Conservation (phyloP, 345 rosid genomes). For the Noccaea bulbosa region DNA sequence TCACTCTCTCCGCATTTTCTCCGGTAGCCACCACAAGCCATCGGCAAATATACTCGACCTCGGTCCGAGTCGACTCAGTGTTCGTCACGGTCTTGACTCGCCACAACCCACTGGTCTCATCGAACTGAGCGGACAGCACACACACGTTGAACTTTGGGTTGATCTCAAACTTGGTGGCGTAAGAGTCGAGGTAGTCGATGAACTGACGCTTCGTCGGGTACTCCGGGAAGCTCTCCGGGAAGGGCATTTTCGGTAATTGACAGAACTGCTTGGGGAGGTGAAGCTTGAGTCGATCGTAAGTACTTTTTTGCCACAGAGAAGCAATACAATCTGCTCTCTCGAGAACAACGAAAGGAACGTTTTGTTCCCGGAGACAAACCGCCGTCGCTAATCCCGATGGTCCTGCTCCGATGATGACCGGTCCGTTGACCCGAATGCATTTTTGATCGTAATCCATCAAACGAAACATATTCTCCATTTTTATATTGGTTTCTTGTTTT, state of each 20-base stretch:
- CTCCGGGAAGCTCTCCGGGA: constrained; percentile 76
- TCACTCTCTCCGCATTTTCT: constrained; percentile 82
- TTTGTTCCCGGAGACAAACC: constrained; percentile 75
- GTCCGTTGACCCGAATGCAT: constrained; percentile 75
- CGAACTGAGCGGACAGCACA: constrained; percentile 78
- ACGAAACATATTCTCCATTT: constrained; percentile 55
- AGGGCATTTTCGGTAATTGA: constrained; percentile 76
- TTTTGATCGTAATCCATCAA: constrained; percentile 51
- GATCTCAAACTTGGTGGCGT: constrained; percentile 65
- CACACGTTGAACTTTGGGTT: constrained; percentile 80
- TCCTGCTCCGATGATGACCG: constrained; percentile 83
- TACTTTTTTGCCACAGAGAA: constrained; percentile 77
- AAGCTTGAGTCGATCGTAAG: constrained; percentile 84
- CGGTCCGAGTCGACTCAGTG: constrained; percentile 47
- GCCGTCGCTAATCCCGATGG: constrained; percentile 85
- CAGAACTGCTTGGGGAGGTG: constrained; percentile 86
- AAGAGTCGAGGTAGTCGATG: constrained; percentile 72
- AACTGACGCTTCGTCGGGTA: constrained; percentile 74
- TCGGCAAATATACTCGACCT: constrained; percentile 82
- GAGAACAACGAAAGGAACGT: constrained; percentile 71
- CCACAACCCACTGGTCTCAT: constrained; percentile 84
- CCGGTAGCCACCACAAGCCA: constrained; percentile 99
- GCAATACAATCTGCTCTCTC: constrained; percentile 86
- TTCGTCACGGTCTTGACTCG: constrained; percentile 64
- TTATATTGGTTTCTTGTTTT: background rate